Percentiles rank a stretch among this genome's conserved stretches.
Evolutionary conservation across 495 filamentous ascomycete species (phyloP).

Genomic region (Daldinia grandis): DNA sequence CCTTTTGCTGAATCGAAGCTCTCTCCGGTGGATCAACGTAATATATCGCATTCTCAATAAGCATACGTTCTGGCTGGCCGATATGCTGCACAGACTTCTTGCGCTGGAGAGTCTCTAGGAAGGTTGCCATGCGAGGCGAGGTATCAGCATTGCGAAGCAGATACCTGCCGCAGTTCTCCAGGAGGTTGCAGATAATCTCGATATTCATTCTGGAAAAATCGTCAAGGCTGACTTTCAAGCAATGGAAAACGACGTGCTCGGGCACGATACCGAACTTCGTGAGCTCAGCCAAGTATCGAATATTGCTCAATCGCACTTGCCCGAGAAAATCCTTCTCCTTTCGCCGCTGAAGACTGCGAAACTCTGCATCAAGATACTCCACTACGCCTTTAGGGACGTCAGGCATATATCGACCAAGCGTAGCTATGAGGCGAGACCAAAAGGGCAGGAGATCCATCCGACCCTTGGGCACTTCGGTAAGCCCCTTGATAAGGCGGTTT

Average conservation of each 20-base stretch:
- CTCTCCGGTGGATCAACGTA: slow-evolving; percentile 96
- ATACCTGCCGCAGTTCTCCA: slow-evolving; percentile 97
- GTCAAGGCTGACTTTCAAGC: slow-evolving; percentile 94
- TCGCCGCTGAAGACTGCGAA: slow-evolving; percentile 94
- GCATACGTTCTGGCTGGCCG: slow-evolving; percentile 95
- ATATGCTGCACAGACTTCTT: slow-evolving; percentile 97
- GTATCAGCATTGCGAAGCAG: slow-evolving; percentile 94
- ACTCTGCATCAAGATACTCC: slow-evolving; percentile 94
- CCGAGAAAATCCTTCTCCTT: slow-evolving; percentile 98
- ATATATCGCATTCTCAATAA: slow-evolving; percentile 98
- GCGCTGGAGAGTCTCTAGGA: slow-evolving; percentile 91
- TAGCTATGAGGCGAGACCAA: slow-evolving; percentile 92
- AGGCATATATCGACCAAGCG: slow-evolving; percentile 90
- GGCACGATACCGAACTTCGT: slow-evolving; percentile 99
- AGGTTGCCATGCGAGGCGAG: slow-evolving; percentile 88
- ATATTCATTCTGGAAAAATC: slow-evolving; percentile 99
- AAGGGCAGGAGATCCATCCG: slow-evolving; percentile 90
- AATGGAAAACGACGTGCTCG: slow-evolving; percentile 98
- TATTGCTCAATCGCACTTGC: slow-evolving; percentile 92
- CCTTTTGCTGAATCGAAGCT: slow-evolving; percentile 94
- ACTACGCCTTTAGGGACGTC: slow-evolving; percentile 93
- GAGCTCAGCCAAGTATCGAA: slow-evolving; percentile 94
- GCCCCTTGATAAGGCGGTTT: slow-evolving; percentile 89
- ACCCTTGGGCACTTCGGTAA: slow-evolving; percentile 94
- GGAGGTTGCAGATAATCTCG: slow-evolving; percentile 95